Evolutionary conservation across 2,329 filamentous ascomycete species (phyloP).

Genomic region (Trichoderma arundinaceum): DNA sequence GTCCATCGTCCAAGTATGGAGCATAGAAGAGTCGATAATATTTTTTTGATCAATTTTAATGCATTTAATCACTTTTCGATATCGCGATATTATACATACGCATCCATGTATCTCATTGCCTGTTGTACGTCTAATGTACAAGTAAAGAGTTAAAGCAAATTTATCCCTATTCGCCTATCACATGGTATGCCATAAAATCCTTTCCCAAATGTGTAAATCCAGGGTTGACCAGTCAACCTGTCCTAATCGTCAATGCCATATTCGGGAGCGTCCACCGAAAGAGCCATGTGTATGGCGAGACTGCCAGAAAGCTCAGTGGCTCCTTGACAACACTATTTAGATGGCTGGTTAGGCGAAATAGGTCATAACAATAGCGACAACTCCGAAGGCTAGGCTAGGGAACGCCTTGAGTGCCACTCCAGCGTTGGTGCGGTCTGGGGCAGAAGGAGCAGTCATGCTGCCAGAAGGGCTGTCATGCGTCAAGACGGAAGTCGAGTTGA

Average conservation of each 20-base stretch:
- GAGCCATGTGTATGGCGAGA: background rate
- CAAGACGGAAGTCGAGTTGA: constrained; percentile 38
- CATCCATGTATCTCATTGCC: background rate
- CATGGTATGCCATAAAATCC: background rate
- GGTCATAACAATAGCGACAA: constrained; percentile 39
- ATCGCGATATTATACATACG: background rate
- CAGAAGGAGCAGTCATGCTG: constrained; percentile 37
- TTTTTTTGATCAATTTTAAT: background rate
- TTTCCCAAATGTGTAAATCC: constrained; percentile 27
- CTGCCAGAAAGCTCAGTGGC: background rate
- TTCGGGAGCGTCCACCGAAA: constrained; percentile 9
- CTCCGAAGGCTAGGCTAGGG: constrained; percentile 38
- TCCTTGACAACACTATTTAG: background rate
- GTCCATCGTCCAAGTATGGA: background rate
- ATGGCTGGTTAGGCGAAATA: constrained; percentile 37
- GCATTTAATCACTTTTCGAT: background rate
- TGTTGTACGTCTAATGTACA: constrained; percentile 1
- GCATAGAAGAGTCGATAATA: constrained; percentile 1
- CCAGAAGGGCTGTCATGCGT: constrained; percentile 32
- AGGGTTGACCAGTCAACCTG: constrained; percentile 10
- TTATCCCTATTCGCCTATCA: constrained; percentile 15
- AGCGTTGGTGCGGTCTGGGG: constrained; percentile 43
- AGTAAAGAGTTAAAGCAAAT: constrained; percentile 2
- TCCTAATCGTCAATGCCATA: background rate
- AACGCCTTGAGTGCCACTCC: constrained; percentile 36